These are phyloP conservation scores for Aureobasidium leucospermi DNA, from an alignment of 2,329 filamentous ascomycete genomes.

Conservation along the genomic window DNA sequence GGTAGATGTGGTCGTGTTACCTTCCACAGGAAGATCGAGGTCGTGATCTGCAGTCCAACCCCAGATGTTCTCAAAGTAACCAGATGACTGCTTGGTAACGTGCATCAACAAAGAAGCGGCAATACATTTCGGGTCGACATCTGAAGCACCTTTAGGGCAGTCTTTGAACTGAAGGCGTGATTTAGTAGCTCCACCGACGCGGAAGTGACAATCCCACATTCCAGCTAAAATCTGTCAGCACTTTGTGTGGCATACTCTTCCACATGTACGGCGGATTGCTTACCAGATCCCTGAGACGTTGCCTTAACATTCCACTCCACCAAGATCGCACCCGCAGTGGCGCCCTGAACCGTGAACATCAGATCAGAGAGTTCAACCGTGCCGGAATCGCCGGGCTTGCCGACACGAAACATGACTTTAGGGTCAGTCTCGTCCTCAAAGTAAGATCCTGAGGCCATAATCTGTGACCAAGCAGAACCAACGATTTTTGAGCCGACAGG, in stretches of 20 bases:
- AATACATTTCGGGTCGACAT: slow-evolving; percentile 28
- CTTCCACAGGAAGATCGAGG: slow-evolving; percentile 32
- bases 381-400: slow-evolving; percentile 42
- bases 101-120: slow-evolving; percentile 40
- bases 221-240: slow-evolving; percentile 21
- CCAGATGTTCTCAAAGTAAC: slow-evolving; percentile 50
- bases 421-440: slow-evolving; percentile 41
- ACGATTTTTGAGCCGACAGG: slow-evolving; percentile 46
- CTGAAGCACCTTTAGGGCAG: slow-evolving; percentile 17
- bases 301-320: slow-evolving; percentile 47
- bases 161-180: slow-evolving; percentile 33
- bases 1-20: slow-evolving; percentile 24
- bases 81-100: slow-evolving; percentile 38
- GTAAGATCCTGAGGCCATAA: slow-evolving; percentile 38
- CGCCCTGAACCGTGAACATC: slow-evolving; percentile 43
- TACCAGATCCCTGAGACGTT: no score
- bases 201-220: slow-evolving; percentile 29
- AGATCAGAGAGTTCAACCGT: slow-evolving; percentile 46
- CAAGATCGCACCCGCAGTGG: slow-evolving; percentile 38
- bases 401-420: slow-evolving; percentile 40
- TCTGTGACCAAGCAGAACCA: slow-evolving; percentile 50
- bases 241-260: slow-evolving; percentile 28
- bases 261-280: no score
- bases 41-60: slow-evolving; percentile 50
- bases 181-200: slow-evolving; percentile 30